Evolutionary conservation across 2,329 filamentous ascomycete genomes (phyloP), one percentile per base, ranked within the genome.

Genomic region (Claviceps africana): DNA sequence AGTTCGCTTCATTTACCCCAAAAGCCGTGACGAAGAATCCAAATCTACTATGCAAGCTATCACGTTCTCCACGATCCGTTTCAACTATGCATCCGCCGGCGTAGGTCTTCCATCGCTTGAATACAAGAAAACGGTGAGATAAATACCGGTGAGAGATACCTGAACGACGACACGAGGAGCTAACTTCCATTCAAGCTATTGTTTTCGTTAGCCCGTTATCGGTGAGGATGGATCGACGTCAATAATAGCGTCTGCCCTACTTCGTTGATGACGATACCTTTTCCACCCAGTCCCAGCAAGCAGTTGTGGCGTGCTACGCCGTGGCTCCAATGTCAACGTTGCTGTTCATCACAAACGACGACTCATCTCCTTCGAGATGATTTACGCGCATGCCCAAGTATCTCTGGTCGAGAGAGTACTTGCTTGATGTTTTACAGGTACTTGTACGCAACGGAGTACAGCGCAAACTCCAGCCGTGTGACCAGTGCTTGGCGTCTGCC

Each of bases 301-400:
- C 7, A 47, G 22, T 25, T 39, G 44, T 47, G 44, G 44, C 49
- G 35, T 47, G 42, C 19, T 19, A 19, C 40, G 9, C 19, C 19
- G 21, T 13, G 28, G 25, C 50, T 40, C 25, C 42, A 47, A n/a
- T 25, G 35, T 40, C 44, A 40, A 47, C n/a, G 8, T 19, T 22
- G 44, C 22, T 33, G 15, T n/a, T 42, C 44, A 33, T 51, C 43
- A 51, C 8, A 45, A 30, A 51, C 49, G 40, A 51, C 31, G 40
- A 37, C 31, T 22, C 47, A 42, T 17, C 40, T 33, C 40, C 25
- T 25, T 19, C 10, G n/a, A 28, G 28, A 44, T 37, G 21, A 28
- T 35, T 17, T 44, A 19, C 39, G 31, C 21, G 11, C 5, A 37
- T 13, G 6, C 33, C 11, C 21, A 50, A 44, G 51, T 47, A 53